Evolutionary conservation across 2,329 filamentous ascomycete species (phyloP).

Genomic region (Beauveria scarabaeidicola): DNA sequence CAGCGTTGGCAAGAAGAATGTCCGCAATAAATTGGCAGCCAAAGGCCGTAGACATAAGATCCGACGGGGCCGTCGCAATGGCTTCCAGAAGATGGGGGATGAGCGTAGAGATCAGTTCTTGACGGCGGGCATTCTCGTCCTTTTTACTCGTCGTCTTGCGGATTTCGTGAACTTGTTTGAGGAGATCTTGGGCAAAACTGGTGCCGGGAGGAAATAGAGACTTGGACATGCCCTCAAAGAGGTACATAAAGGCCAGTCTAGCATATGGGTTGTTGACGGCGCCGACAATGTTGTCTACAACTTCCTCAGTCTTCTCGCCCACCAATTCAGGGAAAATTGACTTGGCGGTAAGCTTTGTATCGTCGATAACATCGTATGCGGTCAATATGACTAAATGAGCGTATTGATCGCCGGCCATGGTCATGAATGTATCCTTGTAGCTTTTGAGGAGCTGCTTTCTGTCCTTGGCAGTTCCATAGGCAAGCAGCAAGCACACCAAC

Average conservation of each 20-base stretch:
- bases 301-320: slow-evolving; percentile 56
- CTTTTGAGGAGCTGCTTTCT: slow-evolving; percentile 79
- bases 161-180: slow-evolving; percentile 71
- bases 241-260: slow-evolving; percentile 65
- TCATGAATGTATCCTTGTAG: slow-evolving; percentile 81
- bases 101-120: slow-evolving; percentile 66
- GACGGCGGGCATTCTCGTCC: slow-evolving; percentile 64
- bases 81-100: slow-evolving; percentile 68
- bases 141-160: slow-evolving; percentile 88
- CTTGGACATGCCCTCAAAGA: slow-evolving; percentile 61
- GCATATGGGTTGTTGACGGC: slow-evolving; percentile 58
- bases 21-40: slow-evolving; percentile 83
- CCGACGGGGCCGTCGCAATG: slow-evolving; percentile 57
- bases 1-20: slow-evolving; percentile 65
- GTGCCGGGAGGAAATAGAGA: slow-evolving; percentile 54
- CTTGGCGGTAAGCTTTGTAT: slow-evolving; percentile 82
- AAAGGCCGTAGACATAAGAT: slow-evolving; percentile 66
- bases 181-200: slow-evolving; percentile 57
- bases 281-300: slow-evolving; percentile 55
- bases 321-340: slow-evolving; percentile 81
- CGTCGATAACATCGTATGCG: slow-evolving; percentile 86
- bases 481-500: slow-evolving; percentile 72
- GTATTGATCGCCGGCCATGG: slow-evolving; percentile 72
- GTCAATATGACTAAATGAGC: slow-evolving; percentile 76
- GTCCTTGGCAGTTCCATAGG: slow-evolving; percentile 84